Base-by-base conservation (phyloP, 2,329 filamentous ascomycete species). In the Exophiala spinifera region DNA sequence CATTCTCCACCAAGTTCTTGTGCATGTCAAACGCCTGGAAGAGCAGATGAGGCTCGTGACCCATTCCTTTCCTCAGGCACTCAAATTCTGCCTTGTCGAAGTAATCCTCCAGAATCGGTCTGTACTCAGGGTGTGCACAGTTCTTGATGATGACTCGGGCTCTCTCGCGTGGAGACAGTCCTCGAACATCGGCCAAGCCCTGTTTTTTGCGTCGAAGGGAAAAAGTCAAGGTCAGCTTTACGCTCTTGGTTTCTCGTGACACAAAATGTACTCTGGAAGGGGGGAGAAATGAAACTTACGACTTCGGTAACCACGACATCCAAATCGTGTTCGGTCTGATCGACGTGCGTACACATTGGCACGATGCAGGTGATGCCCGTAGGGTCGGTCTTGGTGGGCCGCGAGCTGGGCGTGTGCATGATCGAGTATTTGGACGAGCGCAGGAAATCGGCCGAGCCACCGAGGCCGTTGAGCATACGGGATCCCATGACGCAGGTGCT, bases 11-110 rank as follows among this genome's bases (percentile, higher is more conserved):
- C 56, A 95, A 72, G 60, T 90, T 88, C 79, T 86, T 86, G 75
- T 95, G 91, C 85, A 95, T 88, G 72, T 95, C 89, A 70, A 95
- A 95, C 44, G 81, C 79, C 73, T 95, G 88, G 80, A 85, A 95
- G 60, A 95, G 77, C 68, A 95, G 74, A 71, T 95, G 90, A 21
- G 91, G 91, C 79, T 95, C 88, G 72, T 95, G 90, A 17, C 89
- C 89, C 89, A 86, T 89, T 17, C 91, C 80, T 90, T 92, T 71
- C 79, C 82, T 55, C 70, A 95, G 72, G 69, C 89, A 94, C 75
- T 95, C 88, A 66, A 81, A 89, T 75, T 95, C 91, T 34, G 91
- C 90, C 71, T 87, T 88, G 62, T 91, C 85, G 61, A 91, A 86
- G 76, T 95, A 95, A 66, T 88, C 87, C 68, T 80, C 78, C 46